phyloP scores from a whole-genome alignment of 306 rosid species.

The Alnus rubra region DNA sequence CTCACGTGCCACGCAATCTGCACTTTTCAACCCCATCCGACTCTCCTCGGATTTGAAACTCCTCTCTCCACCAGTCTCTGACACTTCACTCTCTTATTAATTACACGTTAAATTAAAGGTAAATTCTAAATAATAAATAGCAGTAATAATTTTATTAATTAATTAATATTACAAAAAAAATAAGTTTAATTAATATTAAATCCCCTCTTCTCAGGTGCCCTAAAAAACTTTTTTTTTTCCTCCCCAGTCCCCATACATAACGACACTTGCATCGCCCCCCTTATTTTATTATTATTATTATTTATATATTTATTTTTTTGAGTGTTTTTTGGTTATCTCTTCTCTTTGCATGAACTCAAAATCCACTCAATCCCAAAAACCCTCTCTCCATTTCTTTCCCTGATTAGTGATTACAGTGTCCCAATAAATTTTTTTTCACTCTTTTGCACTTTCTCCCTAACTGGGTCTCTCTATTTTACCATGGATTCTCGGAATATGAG shows the following conservation, averaged over 20 bases:
- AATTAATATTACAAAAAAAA: not conserved
- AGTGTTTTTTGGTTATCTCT: not conserved
- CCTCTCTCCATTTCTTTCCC: constrained; percentile 12
- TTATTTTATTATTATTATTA: not conserved
- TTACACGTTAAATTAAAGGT: not conserved
- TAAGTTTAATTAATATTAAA: not conserved
- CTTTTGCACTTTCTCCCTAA: constrained; percentile 30
- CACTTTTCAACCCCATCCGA: not conserved
- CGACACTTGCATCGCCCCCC: not conserved
- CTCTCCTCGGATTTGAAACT: not conserved
- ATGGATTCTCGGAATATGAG: constrained; percentile 62
- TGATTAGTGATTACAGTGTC: constrained; percentile 6
- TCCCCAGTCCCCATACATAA: not conserved
- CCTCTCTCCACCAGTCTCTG: constrained; percentile 1
- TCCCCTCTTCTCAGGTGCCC: not conserved
- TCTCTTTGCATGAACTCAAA: constrained; percentile 37
- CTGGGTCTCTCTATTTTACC: constrained; percentile 18
- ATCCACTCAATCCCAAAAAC: constrained; percentile 23
- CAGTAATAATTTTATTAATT: not conserved
- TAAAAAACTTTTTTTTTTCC: not conserved
- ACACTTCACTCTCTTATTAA: constrained; percentile 19
- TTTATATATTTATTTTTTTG: no score
- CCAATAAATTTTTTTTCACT: not conserved
- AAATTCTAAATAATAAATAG: not conserved
- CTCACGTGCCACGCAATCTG: constrained; percentile 6